A percentile compares a stretch with the other conserved stretches of the same genome.
Evolutionary conservation across 768 basidiomycete genomes (phyloP).

Genomic region (Lenzites betulinus): DNA sequence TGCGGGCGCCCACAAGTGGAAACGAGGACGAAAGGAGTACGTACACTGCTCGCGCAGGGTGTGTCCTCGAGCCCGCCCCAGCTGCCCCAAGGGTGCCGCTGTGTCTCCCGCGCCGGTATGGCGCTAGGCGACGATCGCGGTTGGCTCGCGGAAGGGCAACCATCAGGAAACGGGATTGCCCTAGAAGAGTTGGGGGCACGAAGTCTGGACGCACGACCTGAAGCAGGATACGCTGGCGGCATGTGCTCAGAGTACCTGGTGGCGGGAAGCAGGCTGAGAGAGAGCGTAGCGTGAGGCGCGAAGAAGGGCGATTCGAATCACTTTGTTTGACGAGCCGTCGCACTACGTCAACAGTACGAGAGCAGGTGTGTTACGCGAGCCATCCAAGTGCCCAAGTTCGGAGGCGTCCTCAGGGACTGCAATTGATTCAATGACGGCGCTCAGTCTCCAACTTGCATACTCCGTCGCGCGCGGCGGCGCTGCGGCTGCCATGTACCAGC

Average conservation of each 20-base stretch:
- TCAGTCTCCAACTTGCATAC: background rate
- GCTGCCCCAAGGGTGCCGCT: background rate
- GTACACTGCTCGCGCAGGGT: background rate
- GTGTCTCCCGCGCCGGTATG: background rate
- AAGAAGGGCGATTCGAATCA: background rate
- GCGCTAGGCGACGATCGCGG: conserved; percentile 3
- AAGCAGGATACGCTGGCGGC: background rate
- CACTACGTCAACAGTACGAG: background rate
- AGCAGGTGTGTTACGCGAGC: background rate
- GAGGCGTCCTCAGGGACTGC: background rate
- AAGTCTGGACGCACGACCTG: background rate
- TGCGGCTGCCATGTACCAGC: background rate
- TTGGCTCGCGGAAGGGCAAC: background rate
- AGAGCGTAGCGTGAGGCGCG: too few relatives aligned
- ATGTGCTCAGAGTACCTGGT: background rate
- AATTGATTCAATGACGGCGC: too few relatives aligned
- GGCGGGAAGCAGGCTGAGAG: too few relatives aligned
- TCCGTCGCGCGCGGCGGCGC: background rate
- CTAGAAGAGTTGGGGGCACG: background rate
- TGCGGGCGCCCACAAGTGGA: background rate
- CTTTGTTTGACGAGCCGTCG: background rate
- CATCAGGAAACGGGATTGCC: background rate
- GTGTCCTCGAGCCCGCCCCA: too few relatives aligned
- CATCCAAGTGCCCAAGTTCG: background rate
- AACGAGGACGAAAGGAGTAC: background rate